These are phyloP conservation scores for Tylopilus rubrobrunneus DNA, from an alignment of 768 basidiomycete species.

Conservation along the genomic window DNA sequence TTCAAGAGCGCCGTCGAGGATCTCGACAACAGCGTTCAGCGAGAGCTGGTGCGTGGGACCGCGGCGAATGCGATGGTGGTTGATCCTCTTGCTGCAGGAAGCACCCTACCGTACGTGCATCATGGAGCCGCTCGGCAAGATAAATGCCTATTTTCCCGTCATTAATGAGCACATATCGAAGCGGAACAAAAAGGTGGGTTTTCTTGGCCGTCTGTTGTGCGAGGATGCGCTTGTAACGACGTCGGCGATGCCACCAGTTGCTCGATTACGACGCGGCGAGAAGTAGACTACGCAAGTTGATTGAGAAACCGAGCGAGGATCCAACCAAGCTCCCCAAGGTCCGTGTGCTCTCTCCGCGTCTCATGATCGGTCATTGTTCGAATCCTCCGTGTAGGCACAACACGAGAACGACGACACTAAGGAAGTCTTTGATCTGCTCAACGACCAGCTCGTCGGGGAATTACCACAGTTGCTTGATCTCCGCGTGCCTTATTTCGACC, in stretches of 20 bases:
- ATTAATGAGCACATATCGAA: slow-evolving; percentile 93
- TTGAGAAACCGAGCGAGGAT: slow-evolving; percentile 93
- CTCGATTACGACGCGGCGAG: slow-evolving; percentile 94
- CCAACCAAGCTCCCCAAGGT: slow-evolving; percentile 86
- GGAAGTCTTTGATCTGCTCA: slow-evolving; percentile 90
- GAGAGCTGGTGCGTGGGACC: slow-evolving; percentile 68
- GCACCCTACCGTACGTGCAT: slow-evolving; percentile 92
- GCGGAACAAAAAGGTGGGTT: slow-evolving; percentile 87
- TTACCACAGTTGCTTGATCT: slow-evolving; percentile 91
- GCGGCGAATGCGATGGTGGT: neutral
- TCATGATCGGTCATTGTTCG: neutral
- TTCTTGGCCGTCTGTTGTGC: neutral
- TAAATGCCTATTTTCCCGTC: slow-evolving; percentile 92
- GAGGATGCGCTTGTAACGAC: too few relatives aligned
- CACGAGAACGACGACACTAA: slow-evolving; percentile 94
- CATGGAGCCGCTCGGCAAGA: slow-evolving; percentile 92
- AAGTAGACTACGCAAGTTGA: slow-evolving; percentile 81
- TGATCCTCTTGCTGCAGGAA: slow-evolving; percentile 50
- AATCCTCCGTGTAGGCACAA: slow-evolving; percentile 53
- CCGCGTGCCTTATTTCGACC: slow-evolving; percentile 96
- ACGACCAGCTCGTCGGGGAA: slow-evolving; percentile 87
- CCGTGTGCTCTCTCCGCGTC: slow-evolving; percentile 1
- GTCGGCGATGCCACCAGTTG: slow-evolving; percentile 45
- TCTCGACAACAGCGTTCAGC: slow-evolving; percentile 75
- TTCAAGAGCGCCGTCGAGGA: slow-evolving; percentile 96